Evolutionary conservation across 2,329 filamentous ascomycete genomes (phyloP), one percentile per base, ranked within the genome.

Genomic region (Botrytis cinerea): DNA sequence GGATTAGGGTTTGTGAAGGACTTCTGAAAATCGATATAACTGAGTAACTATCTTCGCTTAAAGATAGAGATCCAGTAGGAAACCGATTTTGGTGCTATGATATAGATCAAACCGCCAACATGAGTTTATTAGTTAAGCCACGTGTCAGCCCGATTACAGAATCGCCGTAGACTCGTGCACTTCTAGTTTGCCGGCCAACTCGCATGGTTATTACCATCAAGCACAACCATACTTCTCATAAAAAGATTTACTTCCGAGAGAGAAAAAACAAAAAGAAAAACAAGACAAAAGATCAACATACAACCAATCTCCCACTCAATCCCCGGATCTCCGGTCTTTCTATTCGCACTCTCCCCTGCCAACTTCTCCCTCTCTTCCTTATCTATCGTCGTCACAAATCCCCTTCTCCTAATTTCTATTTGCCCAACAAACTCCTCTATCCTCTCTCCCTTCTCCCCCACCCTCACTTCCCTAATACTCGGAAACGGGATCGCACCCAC

Each of bases 251-350:
- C 14, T 9, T 43, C 48, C 12, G 12, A 54, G 40, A 43, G 10
- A 43, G 6, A 10, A 12, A 4, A 51, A 66, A 63, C 5, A 46
- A 22, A 4, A 40, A 35, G 12, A 28, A 22, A 22, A 22, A 48
- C 10, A 22, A 10, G n/a, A 18, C 14, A 18, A 16, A n/a, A 8
- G 16, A 54, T 43, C 22, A 38, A 67, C 70, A 57, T 59, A 72
- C 70, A 72, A 40, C 70, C 70, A 59, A 72, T 57, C 38, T 72
- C 70, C 61, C 62, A 72, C 9, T 72, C 70, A 28, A 66, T 66
- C 14, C 7, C 28, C 14, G 38, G 35, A 57, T 72, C 70, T 8
- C 70, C 70, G 9, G 40, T 25, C 45, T 35, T 45, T 54, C 38
- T 57, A 10, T 32, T 40, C 46, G 16, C 16, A 35, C 67, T 67